Percentiles rank a stretch among this genome's conserved stretches.
Evolutionary conservation across 2,329 filamentous ascomycete species (phyloP).

Genomic region (Colletotrichum sp.): DNA sequence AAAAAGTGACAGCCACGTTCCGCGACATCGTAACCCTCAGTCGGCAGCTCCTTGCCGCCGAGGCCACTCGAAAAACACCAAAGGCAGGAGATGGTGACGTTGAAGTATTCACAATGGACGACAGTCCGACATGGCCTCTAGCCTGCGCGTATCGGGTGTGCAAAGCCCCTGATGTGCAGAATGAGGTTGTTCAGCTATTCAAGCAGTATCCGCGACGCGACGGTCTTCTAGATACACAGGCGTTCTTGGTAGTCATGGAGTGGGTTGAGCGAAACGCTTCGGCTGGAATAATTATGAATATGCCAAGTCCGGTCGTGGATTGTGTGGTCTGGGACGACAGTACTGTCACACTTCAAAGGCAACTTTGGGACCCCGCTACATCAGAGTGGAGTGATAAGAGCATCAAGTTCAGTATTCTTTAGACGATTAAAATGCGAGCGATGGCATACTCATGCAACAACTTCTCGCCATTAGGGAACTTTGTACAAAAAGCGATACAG

Average conservation of each 20-base stretch:
- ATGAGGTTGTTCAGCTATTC: conserved; percentile 43
- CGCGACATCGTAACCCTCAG: background rate
- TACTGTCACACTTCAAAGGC: background rate
- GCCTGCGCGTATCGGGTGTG: conserved; percentile 44
- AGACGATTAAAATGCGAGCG: background rate
- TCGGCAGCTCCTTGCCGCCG: background rate
- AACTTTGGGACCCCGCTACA: background rate
- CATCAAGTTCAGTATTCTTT: background rate
- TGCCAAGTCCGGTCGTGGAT: background rate
- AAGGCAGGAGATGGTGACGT: background rate
- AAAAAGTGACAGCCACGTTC: background rate
- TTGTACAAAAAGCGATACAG: background rate
- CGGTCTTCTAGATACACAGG: conserved; percentile 45
- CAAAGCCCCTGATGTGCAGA: conserved; percentile 37
- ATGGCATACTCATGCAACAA: background rate
- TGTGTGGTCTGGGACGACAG: background rate
- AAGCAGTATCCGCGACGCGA: conserved; percentile 45
- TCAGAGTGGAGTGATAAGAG: background rate
- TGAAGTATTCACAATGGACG: background rate
- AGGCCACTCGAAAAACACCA: background rate
- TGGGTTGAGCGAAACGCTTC: background rate
- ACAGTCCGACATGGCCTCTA: conserved; percentile 36
- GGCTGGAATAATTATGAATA: background rate
- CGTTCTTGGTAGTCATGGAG: conserved; percentile 30
- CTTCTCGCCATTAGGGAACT: background rate